Evolutionary conservation across 305 asterid species (phyloP).

Genomic region (Andrographis paniculata): DNA sequence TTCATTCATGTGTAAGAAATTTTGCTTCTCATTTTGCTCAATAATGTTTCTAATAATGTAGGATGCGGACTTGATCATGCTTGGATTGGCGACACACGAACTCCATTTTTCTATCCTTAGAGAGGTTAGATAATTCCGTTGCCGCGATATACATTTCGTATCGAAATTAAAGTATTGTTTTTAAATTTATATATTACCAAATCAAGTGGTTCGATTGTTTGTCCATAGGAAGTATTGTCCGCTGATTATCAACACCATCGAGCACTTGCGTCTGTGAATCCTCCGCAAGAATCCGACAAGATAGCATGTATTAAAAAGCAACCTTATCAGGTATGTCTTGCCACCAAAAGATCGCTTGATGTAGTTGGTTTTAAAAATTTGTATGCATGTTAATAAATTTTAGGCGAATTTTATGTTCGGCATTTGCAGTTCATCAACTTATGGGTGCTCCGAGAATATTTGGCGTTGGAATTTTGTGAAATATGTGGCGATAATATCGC

Average conservation of each 20-base stretch:
- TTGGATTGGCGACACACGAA: conserved; percentile 56
- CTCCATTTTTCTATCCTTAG: conserved; percentile 43
- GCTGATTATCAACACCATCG: no score
- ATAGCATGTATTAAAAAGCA: neutral
- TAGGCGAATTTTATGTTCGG: neutral
- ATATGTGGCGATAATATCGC: conserved; percentile 21
- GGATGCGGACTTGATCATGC: conserved; percentile 66
- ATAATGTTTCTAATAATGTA: conserved; percentile 14
- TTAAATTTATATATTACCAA: no score
- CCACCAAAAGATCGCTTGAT: no score
- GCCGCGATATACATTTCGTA: no score
- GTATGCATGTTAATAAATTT: no score
- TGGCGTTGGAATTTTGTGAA: conserved; percentile 37
- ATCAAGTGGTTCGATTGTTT: no score
- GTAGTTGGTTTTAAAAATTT: no score
- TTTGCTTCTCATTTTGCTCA: no score
- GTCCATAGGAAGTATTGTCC: no score
- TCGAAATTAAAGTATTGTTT: no score
- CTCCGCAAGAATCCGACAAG: conserved; percentile 1
- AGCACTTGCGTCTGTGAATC: no score
- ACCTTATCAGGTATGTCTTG: conserved; percentile 26
- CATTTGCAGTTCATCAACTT: conserved; percentile 38
- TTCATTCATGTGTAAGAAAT: no score
- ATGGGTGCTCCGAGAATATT: conserved; percentile 43
- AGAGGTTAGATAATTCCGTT: conserved; percentile 32